These are phyloP conservation scores for Candida nanaspora DNA, from an alignment of 805 yeast genomes.

Conservation along the genomic window DNA sequence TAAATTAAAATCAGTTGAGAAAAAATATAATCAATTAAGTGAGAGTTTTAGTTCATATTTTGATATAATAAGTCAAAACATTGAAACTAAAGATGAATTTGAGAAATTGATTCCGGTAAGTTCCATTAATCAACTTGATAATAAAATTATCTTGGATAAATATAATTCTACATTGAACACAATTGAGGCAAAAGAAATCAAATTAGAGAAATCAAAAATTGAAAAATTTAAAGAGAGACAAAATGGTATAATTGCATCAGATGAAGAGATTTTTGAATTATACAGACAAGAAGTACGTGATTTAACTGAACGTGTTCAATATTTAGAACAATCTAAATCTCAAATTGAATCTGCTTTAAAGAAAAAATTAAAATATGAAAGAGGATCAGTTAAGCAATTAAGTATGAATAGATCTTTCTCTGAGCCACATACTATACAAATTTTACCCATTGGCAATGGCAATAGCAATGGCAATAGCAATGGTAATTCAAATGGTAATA, in stretches of 20 bases:
- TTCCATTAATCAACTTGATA: neutral
- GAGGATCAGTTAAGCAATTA: slow-evolving; percentile 16
- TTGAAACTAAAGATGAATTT: neutral
- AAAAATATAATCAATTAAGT: neutral
- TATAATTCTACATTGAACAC: neutral
- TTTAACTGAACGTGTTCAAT: slow-evolving; percentile 14
- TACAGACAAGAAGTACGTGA: slow-evolving; percentile 22
- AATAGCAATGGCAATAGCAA: neutral
- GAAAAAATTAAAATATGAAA: slow-evolving; percentile 17
- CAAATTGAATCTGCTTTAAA: slow-evolving; percentile 16
- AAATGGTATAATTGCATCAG: slow-evolving; percentile 13
- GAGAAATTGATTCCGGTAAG: neutral
- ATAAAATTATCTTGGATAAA: neutral
- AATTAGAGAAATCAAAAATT: neutral
- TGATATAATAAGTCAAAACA: neutral
- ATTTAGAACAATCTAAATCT: slow-evolving; percentile 12
- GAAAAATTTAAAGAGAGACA: neutral
- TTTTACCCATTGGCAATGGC: neutral
- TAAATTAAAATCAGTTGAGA: neutral
- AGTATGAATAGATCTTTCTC: slow-evolving; percentile 2
- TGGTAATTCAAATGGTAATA: neutral
- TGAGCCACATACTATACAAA: neutral
- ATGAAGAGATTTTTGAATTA: slow-evolving; percentile 20
- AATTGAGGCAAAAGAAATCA: neutral
- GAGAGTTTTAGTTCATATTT: neutral